These are phyloP conservation scores for Neocatenulostroma microsporum DNA, from an alignment of 2,329 filamentous ascomycete species.

Conservation along the genomic window DNA sequence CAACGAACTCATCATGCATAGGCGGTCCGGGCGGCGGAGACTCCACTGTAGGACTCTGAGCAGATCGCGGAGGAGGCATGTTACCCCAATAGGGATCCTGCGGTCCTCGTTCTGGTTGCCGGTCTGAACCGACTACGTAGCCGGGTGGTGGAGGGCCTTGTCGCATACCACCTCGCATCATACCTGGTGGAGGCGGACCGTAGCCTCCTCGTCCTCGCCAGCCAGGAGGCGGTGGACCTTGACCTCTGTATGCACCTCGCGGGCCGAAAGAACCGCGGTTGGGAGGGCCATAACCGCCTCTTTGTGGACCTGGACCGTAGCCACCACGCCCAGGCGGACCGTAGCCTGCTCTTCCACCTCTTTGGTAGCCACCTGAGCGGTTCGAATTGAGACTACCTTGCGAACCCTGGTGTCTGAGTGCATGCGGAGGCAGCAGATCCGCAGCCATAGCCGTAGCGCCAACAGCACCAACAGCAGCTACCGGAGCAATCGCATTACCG, in stretches of 20 bases:
- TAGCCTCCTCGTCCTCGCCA: slow-evolving; percentile 22
- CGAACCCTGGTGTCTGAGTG: slow-evolving; percentile 41
- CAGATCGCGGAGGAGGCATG: slow-evolving; percentile 10
- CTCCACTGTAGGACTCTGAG: slow-evolving; percentile 8
- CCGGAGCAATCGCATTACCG: slow-evolving; percentile 47
- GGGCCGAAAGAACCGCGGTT: slow-evolving; percentile 37
- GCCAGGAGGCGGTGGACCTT: slow-evolving; percentile 22
- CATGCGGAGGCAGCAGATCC: slow-evolving; percentile 37
- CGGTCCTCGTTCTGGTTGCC: no score
- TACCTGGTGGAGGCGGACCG: slow-evolving; percentile 18
- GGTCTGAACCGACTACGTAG: slow-evolving; percentile 17
- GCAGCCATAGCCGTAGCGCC: slow-evolving; percentile 16
- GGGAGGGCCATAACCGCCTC: slow-evolving; percentile 47
- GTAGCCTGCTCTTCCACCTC: slow-evolving; percentile 25
- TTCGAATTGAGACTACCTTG: slow-evolving; percentile 38
- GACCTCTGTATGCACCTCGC: slow-evolving; percentile 33
- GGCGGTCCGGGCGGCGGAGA: slow-evolving; percentile 15
- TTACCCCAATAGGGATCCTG: slow-evolving; percentile 17
- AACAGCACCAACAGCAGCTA: slow-evolving; percentile 21
- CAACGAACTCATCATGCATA: slow-evolving; percentile 19
- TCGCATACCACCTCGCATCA: slow-evolving; percentile 18
- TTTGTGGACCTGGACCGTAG: slow-evolving; percentile 38
- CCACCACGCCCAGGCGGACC: slow-evolving; percentile 35
- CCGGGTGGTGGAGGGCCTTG: slow-evolving; percentile 21
- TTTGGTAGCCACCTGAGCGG: slow-evolving; percentile 25